A percentile compares a stretch with the other conserved stretches of the same genome.
Conservation (phyloP, 768 basidiomycete genomes). For the Pisolithus marmoratus region DNA sequence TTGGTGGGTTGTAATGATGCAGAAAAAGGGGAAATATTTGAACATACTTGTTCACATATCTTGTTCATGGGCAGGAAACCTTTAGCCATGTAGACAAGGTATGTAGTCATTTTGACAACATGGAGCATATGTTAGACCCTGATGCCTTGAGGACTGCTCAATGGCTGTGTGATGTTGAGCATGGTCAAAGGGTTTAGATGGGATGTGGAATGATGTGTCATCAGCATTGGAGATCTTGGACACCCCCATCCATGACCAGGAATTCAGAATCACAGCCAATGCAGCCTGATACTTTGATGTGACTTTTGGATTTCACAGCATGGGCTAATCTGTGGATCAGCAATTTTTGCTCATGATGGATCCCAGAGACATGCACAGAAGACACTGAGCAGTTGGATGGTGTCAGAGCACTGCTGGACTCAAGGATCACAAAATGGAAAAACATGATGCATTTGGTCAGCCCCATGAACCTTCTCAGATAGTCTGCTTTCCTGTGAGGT, state of each 20-base stretch:
- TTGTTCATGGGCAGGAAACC: conserved; percentile 37
- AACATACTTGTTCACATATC: conserved; percentile 30
- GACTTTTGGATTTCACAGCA: conserved; percentile 29
- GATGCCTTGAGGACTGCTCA: conserved; percentile 36
- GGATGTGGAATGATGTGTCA: too few relatives aligned
- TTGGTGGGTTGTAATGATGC: too few relatives aligned
- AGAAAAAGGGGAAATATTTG: not conserved
- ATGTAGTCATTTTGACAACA: conserved; percentile 38
- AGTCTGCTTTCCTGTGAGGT: too few relatives aligned
- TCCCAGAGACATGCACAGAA: conserved; percentile 23
- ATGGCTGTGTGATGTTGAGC: conserved; percentile 29
- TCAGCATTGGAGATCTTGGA: conserved; percentile 12
- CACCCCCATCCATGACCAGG: conserved; percentile 30
- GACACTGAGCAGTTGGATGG: conserved; percentile 29
- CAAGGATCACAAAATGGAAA: too few relatives aligned
- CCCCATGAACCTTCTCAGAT: too few relatives aligned
- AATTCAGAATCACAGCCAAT: conserved; percentile 30
- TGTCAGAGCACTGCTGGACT: too few relatives aligned
- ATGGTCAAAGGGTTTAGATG: not conserved
- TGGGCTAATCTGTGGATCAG: conserved; percentile 23
- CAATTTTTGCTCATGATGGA: too few relatives aligned
- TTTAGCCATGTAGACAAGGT: conserved; percentile 30
- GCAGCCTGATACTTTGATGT: conserved; percentile 36
- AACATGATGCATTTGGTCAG: too few relatives aligned
- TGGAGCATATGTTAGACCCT: conserved; percentile 32